Base-by-base conservation (phyloP, 305 asterid genomes). In the Fraxinus velutina region DNA sequence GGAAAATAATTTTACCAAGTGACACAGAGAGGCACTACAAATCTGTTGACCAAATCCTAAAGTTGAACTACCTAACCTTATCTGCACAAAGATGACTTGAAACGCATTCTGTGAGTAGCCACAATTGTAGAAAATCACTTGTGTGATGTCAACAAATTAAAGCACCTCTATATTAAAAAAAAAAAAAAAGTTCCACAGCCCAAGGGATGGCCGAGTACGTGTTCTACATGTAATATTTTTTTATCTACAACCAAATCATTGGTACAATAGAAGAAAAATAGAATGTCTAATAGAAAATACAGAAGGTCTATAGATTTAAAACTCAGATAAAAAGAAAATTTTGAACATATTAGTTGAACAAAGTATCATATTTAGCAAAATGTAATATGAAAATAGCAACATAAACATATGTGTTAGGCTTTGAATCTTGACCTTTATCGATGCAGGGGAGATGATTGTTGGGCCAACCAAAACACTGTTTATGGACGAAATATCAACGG, bases 401-500 rank as follows among this genome's bases (percentile, higher is more conserved):
- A 50, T 15, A 50, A 50, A 50, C 60, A 50, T 4, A 13, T 47
- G 8, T 47, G 57, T 47, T 47, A 47, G 57, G 57, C 44, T 32
- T 73, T 29, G 73, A 50, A 27, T 76, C 13, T 42, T 5, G 21
- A 72, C 30, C 64, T 15, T 70, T 19, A 50, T 4, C 22, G 57
- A 76, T 75, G 66, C 91, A 89, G 92, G 92, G 13, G 97, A 92
- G 84, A 92, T 91, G 93, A 88, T 92, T 66, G 93, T 91, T 10
- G 93, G 95, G 32, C 92, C 95, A 13, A 85, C 92, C 17, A 91
- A 86, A 77, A 87, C 97, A 0, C 74, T 91, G 3, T 91, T 92
- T 82, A 92, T 91, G 97, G 97, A 92, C 66, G 97, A 92, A 84
- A 90, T 92, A 81, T 89, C 97, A 3, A 92, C 93, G 10, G 95